phyloP scores from a whole-genome alignment of 169 alveolate genomes.

The Amoebophrya sp. region DNA sequence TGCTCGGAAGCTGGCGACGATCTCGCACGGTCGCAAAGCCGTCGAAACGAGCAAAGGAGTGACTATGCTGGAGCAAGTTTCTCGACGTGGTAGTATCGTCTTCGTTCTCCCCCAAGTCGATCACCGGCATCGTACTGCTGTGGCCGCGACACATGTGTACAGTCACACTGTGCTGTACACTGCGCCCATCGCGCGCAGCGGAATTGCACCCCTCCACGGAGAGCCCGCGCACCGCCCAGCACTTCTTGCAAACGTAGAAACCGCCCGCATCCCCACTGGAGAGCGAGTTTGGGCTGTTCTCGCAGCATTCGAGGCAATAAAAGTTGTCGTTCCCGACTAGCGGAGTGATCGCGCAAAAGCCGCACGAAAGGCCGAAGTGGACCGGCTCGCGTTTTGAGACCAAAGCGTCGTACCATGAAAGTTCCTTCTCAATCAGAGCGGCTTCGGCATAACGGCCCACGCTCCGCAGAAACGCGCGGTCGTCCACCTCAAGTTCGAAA shows the following conservation, averaged over 20 bases:
- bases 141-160: no score
- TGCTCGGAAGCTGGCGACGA: neutral
- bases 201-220: no score
- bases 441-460: neutral
- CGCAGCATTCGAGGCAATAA: neutral
- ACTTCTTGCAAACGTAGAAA: neutral
- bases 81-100: no score
- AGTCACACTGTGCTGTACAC: no score
- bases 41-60: neutral
- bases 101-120: no score
- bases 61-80: neutral
- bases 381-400: neutral
- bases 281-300: no score
- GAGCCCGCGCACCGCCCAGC: no score
- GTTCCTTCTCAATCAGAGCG: neutral
- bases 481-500: slow-evolving; percentile 2
- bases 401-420: neutral
- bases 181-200: no score
- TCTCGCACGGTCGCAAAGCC: neutral
- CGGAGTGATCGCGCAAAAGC: neutral
- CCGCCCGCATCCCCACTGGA: no score
- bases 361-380: neutral
- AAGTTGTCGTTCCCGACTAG: neutral
- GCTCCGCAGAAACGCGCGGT: neutral
- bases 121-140: no score